A percentile compares a stretch with the other conserved stretches of the same genome.
Evolutionary conservation across 208 protist genomes (phyloP).

Genomic region (Acanthamoeba sp.): DNA sequence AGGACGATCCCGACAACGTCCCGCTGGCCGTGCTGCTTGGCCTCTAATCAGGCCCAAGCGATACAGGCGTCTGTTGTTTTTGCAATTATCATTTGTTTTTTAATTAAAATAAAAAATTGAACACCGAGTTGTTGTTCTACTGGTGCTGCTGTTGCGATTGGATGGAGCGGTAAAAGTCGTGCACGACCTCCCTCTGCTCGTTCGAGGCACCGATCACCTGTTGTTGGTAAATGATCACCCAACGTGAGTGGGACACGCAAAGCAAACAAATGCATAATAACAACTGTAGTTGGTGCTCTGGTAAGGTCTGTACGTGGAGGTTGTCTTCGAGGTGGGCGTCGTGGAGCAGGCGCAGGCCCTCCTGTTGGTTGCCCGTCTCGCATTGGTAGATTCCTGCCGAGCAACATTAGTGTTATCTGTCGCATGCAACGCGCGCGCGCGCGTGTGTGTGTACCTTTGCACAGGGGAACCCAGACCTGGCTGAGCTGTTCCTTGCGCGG

Average conservation of each 20-base stretch:
- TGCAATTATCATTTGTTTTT: too few relatives aligned
- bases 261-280: too few relatives aligned
- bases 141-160: neutral
- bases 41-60: neutral
- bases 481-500: slow-evolving; percentile 19
- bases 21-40: slow-evolving; percentile 26
- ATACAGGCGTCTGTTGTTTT: too few relatives aligned
- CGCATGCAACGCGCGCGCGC: too few relatives aligned
- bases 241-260: neutral
- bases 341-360: neutral
- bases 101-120: neutral
- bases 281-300: neutral
- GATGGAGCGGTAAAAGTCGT: neutral
- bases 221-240: neutral
- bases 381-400: neutral
- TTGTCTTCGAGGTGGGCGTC: neutral
- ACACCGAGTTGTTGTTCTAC: neutral
- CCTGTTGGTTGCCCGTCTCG: neutral
- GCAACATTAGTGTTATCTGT: too few relatives aligned
- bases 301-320: neutral
- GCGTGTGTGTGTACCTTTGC: neutral
- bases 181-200: slow-evolving; percentile 40
- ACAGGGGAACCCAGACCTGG: slow-evolving; percentile 37
- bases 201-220: slow-evolving; percentile 53
- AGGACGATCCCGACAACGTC: slow-evolving; percentile 15